Evolutionary conservation across 2,329 filamentous ascomycete genomes (phyloP), one percentile per base, ranked within the genome.

Genomic region (Ophiostoma himal-ulmi): DNA sequence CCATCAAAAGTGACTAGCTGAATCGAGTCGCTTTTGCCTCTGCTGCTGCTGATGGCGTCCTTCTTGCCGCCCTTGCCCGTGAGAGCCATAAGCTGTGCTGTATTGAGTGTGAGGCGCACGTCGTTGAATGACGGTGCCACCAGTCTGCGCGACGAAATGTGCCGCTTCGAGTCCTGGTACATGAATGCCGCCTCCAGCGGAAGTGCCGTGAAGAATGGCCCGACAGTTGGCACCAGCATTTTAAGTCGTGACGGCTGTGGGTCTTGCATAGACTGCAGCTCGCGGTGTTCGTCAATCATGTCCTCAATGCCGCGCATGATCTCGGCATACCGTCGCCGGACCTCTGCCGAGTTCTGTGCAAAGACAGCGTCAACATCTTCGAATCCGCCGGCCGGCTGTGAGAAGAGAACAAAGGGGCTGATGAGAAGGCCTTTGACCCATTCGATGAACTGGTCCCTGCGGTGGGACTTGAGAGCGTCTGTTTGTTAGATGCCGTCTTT

Each of bases 51-150:
- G 20, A 93, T 90, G n/a, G 60, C 36, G 39, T 48, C 39, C 13
- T 44, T 44, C 5, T 67, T 67, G 39, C 62, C 62, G 36, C 62
- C 62, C 20, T 65, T 65, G 20, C 36, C 64, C 6, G 69, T 71
- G 4, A 98, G 87, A 54, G 92, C 93, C 89, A 97, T 93, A 72
- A 94, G 85, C 80, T 99, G 95, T 22, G 95, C 94, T 54, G 95
- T 95, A 81, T 99, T 99, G 75, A 99, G 87, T 68, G 96, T 91
- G 34, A 97, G 84, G 1, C 95, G 89, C 71, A 99, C 89, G 78
- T 99, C 95, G 81, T 99, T 99, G 85, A 99, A 99, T 1, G 92
- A 96, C 0, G 95, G 95, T 0, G 94, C 91, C 1, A 99, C 95
- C 78, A 97, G 98, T 72, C 95, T 89, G 34, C 95, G 86, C 1